These are phyloP conservation scores for Casuarina equisetifolia DNA, from an alignment of 306 rosid genomes.

Conservation along the genomic window DNA sequence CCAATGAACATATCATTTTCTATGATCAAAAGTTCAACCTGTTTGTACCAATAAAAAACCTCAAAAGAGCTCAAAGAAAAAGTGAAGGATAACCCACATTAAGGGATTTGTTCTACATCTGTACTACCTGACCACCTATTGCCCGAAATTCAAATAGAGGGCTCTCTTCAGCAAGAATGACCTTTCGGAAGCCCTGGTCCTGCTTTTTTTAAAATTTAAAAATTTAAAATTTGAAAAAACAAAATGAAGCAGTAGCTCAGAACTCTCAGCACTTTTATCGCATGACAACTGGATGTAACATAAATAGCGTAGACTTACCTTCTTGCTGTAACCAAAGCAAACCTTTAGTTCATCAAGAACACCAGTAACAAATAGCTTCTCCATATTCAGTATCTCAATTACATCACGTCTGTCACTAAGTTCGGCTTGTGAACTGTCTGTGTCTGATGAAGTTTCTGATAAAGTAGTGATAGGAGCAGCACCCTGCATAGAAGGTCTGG, in stretches of 20 bases:
- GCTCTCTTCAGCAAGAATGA: constrained; percentile 77
- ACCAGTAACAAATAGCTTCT: constrained; percentile 78
- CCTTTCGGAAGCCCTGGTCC: constrained; percentile 64
- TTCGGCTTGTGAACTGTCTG: constrained; percentile 63
- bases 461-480: constrained; percentile 77
- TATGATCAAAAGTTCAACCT: constrained; percentile 89
- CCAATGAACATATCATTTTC: constrained; percentile 76
- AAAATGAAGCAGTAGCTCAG: constrained; percentile 24
- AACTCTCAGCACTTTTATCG: constrained; percentile 7
- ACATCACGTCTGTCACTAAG: constrained; percentile 36
- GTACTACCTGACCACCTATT: constrained; percentile 88
- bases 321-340: constrained; percentile 72
- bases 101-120: constrained; percentile 6
- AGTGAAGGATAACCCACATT: neutral
- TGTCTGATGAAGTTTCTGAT: constrained; percentile 80
- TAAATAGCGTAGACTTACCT: constrained; percentile 48
- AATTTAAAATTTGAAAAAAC: no score
- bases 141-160: constrained; percentile 90
- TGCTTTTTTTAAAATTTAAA: constrained; percentile 33
- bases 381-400: constrained; percentile 43
- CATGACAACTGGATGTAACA: neutral
- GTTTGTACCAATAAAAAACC: constrained; percentile 28
- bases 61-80: constrained; percentile 25
- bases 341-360: constrained; percentile 91
- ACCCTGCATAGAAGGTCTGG: constrained; percentile 51